Evolutionary conservation across 2,329 filamentous ascomycete species (phyloP), one percentile per base, ranked within the genome.

Genomic region (Chalara sp.): DNA sequence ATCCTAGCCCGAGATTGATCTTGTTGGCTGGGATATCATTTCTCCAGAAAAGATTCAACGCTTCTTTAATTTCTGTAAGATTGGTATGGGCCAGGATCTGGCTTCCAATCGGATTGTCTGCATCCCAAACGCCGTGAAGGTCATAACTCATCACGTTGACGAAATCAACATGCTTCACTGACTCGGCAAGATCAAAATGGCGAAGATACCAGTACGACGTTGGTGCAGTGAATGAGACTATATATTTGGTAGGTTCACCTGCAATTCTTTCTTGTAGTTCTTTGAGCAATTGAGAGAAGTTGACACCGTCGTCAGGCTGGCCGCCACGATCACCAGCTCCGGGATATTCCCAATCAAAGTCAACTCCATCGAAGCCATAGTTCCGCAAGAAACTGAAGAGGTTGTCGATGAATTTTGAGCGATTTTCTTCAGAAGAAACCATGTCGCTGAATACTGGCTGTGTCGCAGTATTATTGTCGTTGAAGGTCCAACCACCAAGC

Each of bases 31-130:
- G 55, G 1, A 80, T 60, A 28, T 68, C 57, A 32, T 66, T 69
- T 6, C 72, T 63, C 72, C 75, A 78, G 5, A 78, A 59, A 0
- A 78, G 68, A 3, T 75, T 66, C 0, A 74, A 45, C 0, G 65
- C 65, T 0, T 56, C 31, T 5, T 70, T 61, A 13, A 76, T 76
- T 57, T 77, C 72, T 2, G 72, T 73, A 0, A 76, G 49, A 53
- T 77, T 75, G 1, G 74, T 73, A 52, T 77, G 73, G 5, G 56
- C 31, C 0, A 61, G 58, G 5, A 70, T 59, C 10, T 60, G 61
- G 0, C 62, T 42, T 0, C 71, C 72, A 8, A 65, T 67, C 6
- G 37, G 47, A 33, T 53, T 37, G 1, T 5, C 31, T 1, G 32
- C 8, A 32, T 59, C 57, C 55, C 57, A 59, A 5, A 46, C 32